Conservation (phyloP, 2,329 filamentous ascomycete species). For the Colletotrichum melonis region DNA sequence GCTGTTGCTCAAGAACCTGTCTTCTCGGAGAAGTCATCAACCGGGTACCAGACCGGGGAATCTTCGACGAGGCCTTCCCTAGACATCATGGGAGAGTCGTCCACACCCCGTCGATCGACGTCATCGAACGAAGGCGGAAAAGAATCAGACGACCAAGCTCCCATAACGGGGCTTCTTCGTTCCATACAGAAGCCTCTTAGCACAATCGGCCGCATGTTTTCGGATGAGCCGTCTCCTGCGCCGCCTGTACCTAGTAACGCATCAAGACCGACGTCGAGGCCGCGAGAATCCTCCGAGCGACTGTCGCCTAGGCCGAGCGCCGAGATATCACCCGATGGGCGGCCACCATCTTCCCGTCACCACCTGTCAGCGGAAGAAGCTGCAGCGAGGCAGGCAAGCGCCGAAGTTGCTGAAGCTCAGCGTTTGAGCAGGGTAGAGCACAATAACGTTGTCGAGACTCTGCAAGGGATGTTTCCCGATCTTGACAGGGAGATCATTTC, state of each 20-base stretch:
- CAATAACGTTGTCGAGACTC: conserved; percentile 89
- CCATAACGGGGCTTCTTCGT: conserved; percentile 85
- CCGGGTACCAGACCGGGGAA: conserved; percentile 53
- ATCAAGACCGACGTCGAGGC: conserved; percentile 51
- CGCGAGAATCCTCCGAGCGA: conserved; percentile 49
- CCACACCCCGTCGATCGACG: conserved; percentile 63
- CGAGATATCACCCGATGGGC: conserved; percentile 36
- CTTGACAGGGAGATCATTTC: conserved; percentile 94
- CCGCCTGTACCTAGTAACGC: conserved; percentile 44
- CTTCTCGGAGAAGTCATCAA: conserved; percentile 57
- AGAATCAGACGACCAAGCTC: conserved; percentile 77
- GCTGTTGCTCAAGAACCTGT: conserved; percentile 49
- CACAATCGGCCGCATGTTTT: conserved; percentile 95
- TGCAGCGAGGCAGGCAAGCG: conserved; percentile 89
- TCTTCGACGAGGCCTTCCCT: conserved; percentile 51
- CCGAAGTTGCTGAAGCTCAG: conserved; percentile 88
- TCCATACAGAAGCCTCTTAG: conserved; percentile 92
- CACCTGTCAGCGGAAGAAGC: conserved; percentile 82
- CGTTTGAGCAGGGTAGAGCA: conserved; percentile 87
- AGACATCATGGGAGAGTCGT: conserved; percentile 42
- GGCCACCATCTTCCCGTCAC: conserved; percentile 41
- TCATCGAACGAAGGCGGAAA: conserved; percentile 60
- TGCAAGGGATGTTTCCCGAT: conserved; percentile 97
- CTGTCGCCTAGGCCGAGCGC: conserved; percentile 45
- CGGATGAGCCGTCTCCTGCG: conserved; percentile 65